Conservation (phyloP, 163 green algal species). For the Scenedesmus sp. region DNA sequence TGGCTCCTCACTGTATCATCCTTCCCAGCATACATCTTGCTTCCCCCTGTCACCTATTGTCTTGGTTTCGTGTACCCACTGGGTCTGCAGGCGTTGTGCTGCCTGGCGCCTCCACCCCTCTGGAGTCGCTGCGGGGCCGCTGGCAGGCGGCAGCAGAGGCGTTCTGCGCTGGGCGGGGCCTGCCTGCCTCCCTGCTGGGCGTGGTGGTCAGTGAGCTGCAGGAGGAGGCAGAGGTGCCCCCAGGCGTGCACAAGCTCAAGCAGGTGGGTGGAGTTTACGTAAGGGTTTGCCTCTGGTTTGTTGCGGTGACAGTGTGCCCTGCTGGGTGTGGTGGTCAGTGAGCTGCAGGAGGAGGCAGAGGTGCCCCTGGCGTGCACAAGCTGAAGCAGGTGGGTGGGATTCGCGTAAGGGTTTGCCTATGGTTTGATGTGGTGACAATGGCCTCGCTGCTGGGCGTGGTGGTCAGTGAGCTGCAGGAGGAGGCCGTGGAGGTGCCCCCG, state of each 20-base stretch:
- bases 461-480: constrained; percentile 27
- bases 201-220: constrained; percentile 43
- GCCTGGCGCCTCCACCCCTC: constrained; percentile 1
- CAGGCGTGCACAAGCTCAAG: constrained; percentile 42
- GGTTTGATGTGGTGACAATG: not conserved
- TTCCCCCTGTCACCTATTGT: no score
- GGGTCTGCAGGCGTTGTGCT: not conserved
- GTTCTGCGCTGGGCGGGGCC: constrained; percentile 13
- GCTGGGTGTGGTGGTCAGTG: constrained; percentile 41
- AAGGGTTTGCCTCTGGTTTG: not conserved
- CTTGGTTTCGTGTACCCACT: no score
- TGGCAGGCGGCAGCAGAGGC: constrained; percentile 44
- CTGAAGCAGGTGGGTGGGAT: constrained; percentile 20
- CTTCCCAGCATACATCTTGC: no score
- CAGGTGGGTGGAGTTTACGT: not conserved
- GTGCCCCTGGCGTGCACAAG: constrained; percentile 43
- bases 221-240: constrained; percentile 15
- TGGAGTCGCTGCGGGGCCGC: constrained; percentile 29
- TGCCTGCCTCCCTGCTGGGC: constrained; percentile 25
- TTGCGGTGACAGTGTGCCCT: not conserved
- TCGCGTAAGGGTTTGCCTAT: not conserved
- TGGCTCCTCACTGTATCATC: not conserved
- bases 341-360: constrained; percentile 14
- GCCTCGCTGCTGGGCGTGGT: constrained; percentile 34
- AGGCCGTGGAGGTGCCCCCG: constrained; percentile 17